A percentile compares a stretch with the other conserved stretches of the same genome.
Evolutionary conservation across 495 filamentous ascomycete species (phyloP).

Genomic region (Aspergillus biplanus): DNA sequence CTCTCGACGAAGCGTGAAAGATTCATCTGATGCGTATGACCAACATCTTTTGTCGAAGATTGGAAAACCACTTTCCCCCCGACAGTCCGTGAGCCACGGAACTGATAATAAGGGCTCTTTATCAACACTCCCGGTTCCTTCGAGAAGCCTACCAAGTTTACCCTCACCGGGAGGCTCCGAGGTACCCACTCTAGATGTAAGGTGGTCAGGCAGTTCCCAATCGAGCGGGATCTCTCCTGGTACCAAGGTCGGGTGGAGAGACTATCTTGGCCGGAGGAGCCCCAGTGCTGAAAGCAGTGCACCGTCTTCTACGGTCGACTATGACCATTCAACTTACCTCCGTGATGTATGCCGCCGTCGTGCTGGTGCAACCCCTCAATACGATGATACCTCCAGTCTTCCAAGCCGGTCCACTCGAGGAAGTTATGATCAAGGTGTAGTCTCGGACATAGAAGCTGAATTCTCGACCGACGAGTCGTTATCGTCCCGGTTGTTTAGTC

Average conservation of each 20-base stretch:
- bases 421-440: conserved; percentile 65
- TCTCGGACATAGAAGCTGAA: conserved; percentile 64
- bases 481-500: conserved; percentile 59
- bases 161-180: conserved; percentile 51
- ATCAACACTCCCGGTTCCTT: conserved; percentile 50
- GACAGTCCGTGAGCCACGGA: conserved; percentile 56
- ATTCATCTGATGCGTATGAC: conserved; percentile 74
- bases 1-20: conserved; percentile 59
- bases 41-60: conserved; percentile 77
- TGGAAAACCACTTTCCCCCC: conserved; percentile 64
- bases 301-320: conserved; percentile 49
- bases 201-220: conserved; percentile 48
- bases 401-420: conserved; percentile 57
- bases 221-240: conserved; percentile 52
- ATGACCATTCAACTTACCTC: conserved; percentile 36
- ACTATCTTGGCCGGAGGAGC: conserved; percentile 51
- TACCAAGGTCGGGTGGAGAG: conserved; percentile 45
- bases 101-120: conserved; percentile 56
- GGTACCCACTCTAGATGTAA: conserved; percentile 43
- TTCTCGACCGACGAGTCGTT: conserved; percentile 70
- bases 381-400: conserved; percentile 50
- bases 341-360: conserved; percentile 43
- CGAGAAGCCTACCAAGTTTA: conserved; percentile 44
- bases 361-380: conserved; percentile 49
- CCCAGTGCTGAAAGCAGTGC: conserved; percentile 55